These are phyloP conservation scores for Bodo saltans DNA, from an alignment of 78 protist genomes.

Conservation along the genomic window DNA sequence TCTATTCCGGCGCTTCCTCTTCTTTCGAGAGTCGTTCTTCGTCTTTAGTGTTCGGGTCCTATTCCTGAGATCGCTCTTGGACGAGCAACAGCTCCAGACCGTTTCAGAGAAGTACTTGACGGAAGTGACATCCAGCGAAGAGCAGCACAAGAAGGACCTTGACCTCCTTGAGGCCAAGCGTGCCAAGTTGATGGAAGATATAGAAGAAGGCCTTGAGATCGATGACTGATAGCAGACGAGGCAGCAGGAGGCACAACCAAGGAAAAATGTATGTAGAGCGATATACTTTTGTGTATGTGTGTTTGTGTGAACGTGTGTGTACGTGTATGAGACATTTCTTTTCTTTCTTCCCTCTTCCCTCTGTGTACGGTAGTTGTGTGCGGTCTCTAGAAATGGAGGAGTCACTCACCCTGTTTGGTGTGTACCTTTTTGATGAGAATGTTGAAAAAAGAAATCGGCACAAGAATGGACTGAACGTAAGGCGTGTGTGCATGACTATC, in stretches of 20 bases:
- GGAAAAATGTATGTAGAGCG: background rate
- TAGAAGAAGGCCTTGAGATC: constrained; percentile 16
- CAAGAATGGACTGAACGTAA: too few species aligned
- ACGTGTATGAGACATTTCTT: background rate
- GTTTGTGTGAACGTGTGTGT: background rate
- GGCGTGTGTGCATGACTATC: too few species aligned
- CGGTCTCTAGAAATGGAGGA: too few species aligned
- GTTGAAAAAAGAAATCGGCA: too few species aligned
- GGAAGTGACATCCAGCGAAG: background rate
- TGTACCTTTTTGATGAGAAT: too few species aligned
- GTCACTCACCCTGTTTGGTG: too few species aligned
- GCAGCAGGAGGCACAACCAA: background rate
- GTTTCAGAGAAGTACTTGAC: background rate
- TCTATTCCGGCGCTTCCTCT: background rate
- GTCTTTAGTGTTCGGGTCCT: background rate
- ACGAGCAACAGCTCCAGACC: constrained; percentile 8
- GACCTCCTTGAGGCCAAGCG: background rate
- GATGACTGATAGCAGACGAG: background rate
- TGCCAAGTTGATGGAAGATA: background rate
- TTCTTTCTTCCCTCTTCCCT: too few species aligned
- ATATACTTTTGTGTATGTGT: background rate
- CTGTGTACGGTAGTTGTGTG: background rate
- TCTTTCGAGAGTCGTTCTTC: background rate
- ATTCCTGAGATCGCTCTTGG: background rate
- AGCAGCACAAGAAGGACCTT: background rate